Evolutionary conservation across 202 grass and related monocot species (phyloP), one percentile per base, ranked within the genome.

Genomic region (Panicum virgatum): DNA sequence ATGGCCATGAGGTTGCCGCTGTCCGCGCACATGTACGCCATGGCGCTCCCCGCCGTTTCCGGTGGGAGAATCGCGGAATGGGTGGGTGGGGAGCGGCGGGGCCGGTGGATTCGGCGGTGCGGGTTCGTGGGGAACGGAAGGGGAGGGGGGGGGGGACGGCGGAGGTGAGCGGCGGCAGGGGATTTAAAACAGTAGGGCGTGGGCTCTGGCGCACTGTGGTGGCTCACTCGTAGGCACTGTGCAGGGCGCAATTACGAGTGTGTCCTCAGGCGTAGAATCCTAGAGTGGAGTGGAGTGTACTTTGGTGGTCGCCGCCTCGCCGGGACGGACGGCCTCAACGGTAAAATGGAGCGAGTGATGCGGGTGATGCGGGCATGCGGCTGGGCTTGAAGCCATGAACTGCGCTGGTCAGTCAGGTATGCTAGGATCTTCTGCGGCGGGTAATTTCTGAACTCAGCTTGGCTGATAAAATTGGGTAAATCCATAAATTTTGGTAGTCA

Each of bases 1-100:
- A 99, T 99, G 87, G 96, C 96, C 96, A 99, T 99, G 70, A 99
- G 93, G 83, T 99, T 99, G 74, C 96, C 96, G 69, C 93, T 99
- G 82, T 99, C 96, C 9, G 96, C 89, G 84, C 96, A 98, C 96
- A 98, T 98, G 87, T 91, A 96, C 79, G 96, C 92, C 96, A 98
- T 98, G 63, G 45, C 34, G 38, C 65, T 54, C 47, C 50, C 50
- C 16, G 39, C 82, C 81, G 67, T 85, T 66, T 13, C 65, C 73
- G 52, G 66, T 59, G 62, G 72, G 20, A 29, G 87, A 72, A 72
- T 79, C 26, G 65, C 59, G 25, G 42, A 77, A 53, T 32, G 72
- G 72, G 82, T 45, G 63, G 67, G 62, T 23, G 16, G 46, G 46
- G 22, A 18, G 77, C 12, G 52, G 38, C 72, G 78, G 38, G 44